Percentiles rank a stretch among this genome's conserved stretches.
Evolutionary conservation across 345 rosid species (phyloP).

Genomic region (Pistacia atlantica): DNA sequence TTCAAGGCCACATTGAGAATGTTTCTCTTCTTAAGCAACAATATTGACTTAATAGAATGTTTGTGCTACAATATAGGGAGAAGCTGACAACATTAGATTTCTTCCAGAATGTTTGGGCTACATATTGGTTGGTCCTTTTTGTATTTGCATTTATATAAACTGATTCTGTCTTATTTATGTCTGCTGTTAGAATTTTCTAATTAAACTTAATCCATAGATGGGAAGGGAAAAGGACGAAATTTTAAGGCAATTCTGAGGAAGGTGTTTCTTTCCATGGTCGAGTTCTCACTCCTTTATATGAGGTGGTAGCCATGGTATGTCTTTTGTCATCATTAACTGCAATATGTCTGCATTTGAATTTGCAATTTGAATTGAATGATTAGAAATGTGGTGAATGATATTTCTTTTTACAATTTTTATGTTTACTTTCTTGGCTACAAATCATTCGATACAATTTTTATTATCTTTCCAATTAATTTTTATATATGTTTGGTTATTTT

Average conservation of each 20-base stretch:
- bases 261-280: constrained; percentile 78
- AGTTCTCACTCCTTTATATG: constrained; percentile 81
- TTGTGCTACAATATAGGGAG: constrained; percentile 69
- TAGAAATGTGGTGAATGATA: not conserved
- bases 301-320: constrained; percentile 84
- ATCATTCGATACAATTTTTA: not conserved
- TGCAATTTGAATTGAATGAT: not conserved
- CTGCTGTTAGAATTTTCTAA: not conserved
- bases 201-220: constrained; percentile 54
- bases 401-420: not conserved
- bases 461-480: no score
- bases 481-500: no score
- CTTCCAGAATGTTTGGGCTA: constrained; percentile 96
- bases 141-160: not conserved
- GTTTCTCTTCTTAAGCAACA: constrained; percentile 86
- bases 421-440: not conserved
- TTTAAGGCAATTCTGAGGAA: constrained; percentile 53
- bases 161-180: not conserved
- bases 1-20: constrained; percentile 94
- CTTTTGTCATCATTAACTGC: not conserved
- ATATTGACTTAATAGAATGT: constrained; percentile 57
- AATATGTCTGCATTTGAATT: no score
- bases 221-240: constrained; percentile 92
- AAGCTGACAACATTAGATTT: constrained; percentile 82
- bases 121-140: constrained; percentile 38